A percentile compares a stretch with the other conserved stretches of the same genome.
These are phyloP conservation scores for Fistulinella prunicolor DNA, from an alignment of 768 basidiomycete species.

Conservation along the genomic window DNA sequence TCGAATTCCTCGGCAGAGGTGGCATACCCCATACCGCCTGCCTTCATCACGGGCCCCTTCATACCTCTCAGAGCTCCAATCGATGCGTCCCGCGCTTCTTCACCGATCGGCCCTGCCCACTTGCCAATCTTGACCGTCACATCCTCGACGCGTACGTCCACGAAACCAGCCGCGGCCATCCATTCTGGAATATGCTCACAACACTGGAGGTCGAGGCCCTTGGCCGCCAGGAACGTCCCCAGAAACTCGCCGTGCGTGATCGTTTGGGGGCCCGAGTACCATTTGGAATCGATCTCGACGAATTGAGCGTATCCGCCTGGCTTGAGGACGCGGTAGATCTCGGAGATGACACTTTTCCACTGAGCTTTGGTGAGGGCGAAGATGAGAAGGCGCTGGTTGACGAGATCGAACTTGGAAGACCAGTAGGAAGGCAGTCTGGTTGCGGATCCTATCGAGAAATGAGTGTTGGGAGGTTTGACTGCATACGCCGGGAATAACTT, in stretches of 20 bases:
- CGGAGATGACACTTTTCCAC: constrained; percentile 23
- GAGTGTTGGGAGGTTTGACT: constrained; percentile 1
- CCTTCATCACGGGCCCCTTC: constrained; percentile 22
- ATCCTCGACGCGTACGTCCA: constrained; percentile 11
- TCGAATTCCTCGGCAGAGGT: constrained; percentile 19
- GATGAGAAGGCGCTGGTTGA: constrained; percentile 33
- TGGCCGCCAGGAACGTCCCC: constrained; percentile 7
- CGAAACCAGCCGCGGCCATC: constrained; percentile 3
- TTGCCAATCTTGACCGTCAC: constrained; percentile 12
- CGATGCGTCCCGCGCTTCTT: constrained; percentile 17
- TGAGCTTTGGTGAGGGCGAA: constrained; percentile 23
- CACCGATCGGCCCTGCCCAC: constrained; percentile 19
- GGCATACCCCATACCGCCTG: constrained; percentile 21
- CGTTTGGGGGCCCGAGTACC: constrained; percentile 13
- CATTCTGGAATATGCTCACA: constrained; percentile 9
- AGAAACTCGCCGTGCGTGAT: constrained; percentile 6
- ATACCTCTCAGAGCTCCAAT: constrained; percentile 20
- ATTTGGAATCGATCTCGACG: constrained; percentile 22
- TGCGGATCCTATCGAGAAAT: constrained; percentile 13
- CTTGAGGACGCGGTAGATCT: constrained; percentile 29
- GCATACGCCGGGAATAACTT: constrained; percentile 11
- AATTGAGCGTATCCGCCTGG: constrained; percentile 33
- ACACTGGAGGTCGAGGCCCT: constrained; percentile 11
- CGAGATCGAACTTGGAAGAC: constrained; percentile 27
- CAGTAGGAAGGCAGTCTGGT: constrained; percentile 27